Evolutionary conservation across 2,329 filamentous ascomycete genomes (phyloP).

Genomic region (Stachybotrys elegans): DNA sequence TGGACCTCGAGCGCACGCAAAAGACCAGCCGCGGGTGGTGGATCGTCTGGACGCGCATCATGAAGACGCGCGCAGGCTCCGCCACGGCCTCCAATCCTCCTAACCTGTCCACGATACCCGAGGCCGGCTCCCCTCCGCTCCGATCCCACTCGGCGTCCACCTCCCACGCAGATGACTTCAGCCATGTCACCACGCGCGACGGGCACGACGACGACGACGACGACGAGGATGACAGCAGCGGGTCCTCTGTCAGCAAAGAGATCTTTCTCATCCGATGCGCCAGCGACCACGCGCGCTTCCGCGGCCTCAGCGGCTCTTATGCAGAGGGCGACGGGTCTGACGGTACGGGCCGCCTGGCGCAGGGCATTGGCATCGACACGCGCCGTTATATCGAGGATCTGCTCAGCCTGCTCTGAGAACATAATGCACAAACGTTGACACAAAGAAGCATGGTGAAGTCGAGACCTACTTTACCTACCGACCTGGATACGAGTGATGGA

Average conservation of each 20-base stretch:
- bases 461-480: too few species aligned
- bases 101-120: conserved; percentile 20
- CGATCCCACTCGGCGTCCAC: too few species aligned
- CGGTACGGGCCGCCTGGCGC: conserved; percentile 56
- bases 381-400: conserved; percentile 69
- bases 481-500: too few species aligned
- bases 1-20: conserved; percentile 55
- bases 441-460: too few species aligned
- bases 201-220: conserved; percentile 7
- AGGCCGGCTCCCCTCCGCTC: conserved; percentile 14
- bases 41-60: conserved; percentile 60
- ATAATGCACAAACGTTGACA: too few species aligned
- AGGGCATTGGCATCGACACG: conserved; percentile 74
- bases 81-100: conserved; percentile 4
- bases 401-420: conserved; percentile 52
- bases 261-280: conserved; percentile 57
- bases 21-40: conserved; percentile 66
- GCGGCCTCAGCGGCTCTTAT: conserved; percentile 20
- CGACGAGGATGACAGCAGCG: conserved; percentile 9
- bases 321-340: conserved; percentile 42
- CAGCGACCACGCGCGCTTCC: conserved; percentile 45
- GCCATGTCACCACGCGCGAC: not conserved
- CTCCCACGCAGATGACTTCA: not conserved
- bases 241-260: conserved; percentile 42
- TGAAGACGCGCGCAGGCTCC: conserved; percentile 27